These are phyloP conservation scores for Alternaria sp. DNA, from an alignment of 2,329 filamentous ascomycete genomes.

Conservation along the genomic window DNA sequence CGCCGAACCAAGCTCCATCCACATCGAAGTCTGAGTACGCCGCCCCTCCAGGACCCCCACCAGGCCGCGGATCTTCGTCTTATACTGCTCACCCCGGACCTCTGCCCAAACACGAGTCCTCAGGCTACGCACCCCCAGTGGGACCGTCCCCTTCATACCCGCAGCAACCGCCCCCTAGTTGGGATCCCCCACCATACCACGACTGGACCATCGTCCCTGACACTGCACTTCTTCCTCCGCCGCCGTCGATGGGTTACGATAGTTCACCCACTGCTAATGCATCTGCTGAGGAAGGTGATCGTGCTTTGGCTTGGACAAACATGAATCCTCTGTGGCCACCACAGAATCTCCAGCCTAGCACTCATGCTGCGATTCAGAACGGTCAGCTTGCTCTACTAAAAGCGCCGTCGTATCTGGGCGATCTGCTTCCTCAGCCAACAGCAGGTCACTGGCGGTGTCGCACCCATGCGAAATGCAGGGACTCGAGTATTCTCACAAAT, in stretches of 20 bases:
- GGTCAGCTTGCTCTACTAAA: slow-evolving; percentile 59
- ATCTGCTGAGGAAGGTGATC: slow-evolving; percentile 67
- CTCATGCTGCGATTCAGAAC: slow-evolving; percentile 58
- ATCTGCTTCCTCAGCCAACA: slow-evolving; percentile 57
- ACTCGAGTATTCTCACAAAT: slow-evolving; percentile 71
- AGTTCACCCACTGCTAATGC: slow-evolving; percentile 75
- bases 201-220: slow-evolving; percentile 79
- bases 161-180: slow-evolving; percentile 47
- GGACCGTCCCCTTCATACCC: slow-evolving; percentile 38
- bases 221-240: slow-evolving; percentile 75
- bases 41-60: slow-evolving; percentile 34
- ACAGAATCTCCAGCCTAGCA: slow-evolving; percentile 59
- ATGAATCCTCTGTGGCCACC: slow-evolving; percentile 67
- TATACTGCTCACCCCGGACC: slow-evolving; percentile 31
- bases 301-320: slow-evolving; percentile 71
- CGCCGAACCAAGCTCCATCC: slow-evolving; percentile 32
- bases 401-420: slow-evolving; percentile 43
- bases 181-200: slow-evolving; percentile 66
- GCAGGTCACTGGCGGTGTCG: slow-evolving; percentile 56
- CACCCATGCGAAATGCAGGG: slow-evolving; percentile 57
- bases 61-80: slow-evolving; percentile 31
- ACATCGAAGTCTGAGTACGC: slow-evolving; percentile 29
- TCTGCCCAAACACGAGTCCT: slow-evolving; percentile 33
- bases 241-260: slow-evolving; percentile 72
- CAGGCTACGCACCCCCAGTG: slow-evolving; percentile 41